A percentile compares a stretch with the other conserved stretches of the same genome.
Evolutionary conservation across 148 eudicot species (phyloP).

Genomic region (Fallopia convolvulus): DNA sequence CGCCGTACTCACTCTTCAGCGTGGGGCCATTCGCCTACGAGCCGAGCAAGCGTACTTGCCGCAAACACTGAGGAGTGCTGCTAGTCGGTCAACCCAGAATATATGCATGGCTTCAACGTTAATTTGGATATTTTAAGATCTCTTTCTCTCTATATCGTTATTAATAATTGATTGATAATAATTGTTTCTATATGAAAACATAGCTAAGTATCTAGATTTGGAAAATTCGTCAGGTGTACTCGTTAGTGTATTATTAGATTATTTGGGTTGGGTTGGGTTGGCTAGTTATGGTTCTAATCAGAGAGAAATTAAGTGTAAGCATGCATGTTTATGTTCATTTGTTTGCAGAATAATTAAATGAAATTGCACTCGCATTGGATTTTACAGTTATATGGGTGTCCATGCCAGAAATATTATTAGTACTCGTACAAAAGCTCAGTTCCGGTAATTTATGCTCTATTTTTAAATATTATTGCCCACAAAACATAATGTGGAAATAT

Average conservation of each 20-base stretch:
- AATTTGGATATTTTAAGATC: neutral
- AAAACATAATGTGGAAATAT: too few relatives aligned
- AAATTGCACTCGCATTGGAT: neutral
- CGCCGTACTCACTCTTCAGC: constrained; percentile 15
- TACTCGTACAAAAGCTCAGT: too few relatives aligned
- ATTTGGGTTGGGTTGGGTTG: neutral
- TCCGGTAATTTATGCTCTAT: too few relatives aligned
- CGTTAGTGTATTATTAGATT: neutral
- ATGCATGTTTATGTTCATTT: neutral
- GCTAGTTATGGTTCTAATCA: neutral
- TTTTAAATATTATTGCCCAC: too few relatives aligned
- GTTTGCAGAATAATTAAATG: neutral
- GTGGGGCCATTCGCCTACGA: constrained; percentile 39
- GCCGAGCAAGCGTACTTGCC: constrained; percentile 18
- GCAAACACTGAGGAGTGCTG: neutral
- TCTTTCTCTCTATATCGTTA: neutral
- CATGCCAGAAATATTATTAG: too few relatives aligned
- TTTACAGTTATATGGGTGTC: too few relatives aligned
- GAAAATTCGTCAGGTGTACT: neutral
- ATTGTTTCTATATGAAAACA: neutral
- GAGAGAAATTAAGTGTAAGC: neutral
- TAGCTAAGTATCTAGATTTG: neutral
- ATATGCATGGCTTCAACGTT: neutral
- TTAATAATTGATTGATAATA: neutral
- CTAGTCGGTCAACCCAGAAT: constrained; percentile 8